Conservation (phyloP, 495 filamentous ascomycete genomes). For the Penicillium robsamsonii region DNA sequence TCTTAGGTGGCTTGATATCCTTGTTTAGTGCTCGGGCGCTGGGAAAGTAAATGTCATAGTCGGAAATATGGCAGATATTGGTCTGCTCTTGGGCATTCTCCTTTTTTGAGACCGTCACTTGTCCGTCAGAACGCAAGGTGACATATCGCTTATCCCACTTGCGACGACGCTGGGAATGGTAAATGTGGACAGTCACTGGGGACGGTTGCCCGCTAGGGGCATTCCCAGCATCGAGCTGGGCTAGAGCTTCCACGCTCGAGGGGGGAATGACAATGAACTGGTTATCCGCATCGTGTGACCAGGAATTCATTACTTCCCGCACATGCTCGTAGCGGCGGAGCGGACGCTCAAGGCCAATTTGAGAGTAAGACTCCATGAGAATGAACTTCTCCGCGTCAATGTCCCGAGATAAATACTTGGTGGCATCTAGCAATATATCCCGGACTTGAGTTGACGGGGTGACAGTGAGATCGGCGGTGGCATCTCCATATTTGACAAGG, state of each 20-base stretch:
- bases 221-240: conserved; percentile 48
- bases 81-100: conserved; percentile 51
- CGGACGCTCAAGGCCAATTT: conserved; percentile 78
- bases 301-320: conserved; percentile 87
- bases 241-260: conserved; percentile 42
- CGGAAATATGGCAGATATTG: conserved; percentile 82
- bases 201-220: conserved; percentile 59
- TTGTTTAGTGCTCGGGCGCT: conserved; percentile 61
- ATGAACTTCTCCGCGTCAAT: conserved; percentile 62
- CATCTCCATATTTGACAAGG: conserved; percentile 63
- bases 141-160: conserved; percentile 87
- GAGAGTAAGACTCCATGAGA: conserved; percentile 70
- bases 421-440: conserved; percentile 65
- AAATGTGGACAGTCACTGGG: conserved; percentile 64
- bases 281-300: conserved; percentile 77
- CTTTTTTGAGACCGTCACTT: conserved; percentile 74
- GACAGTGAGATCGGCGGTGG: conserved; percentile 62
- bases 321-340: conserved; percentile 85
- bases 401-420: conserved; percentile 50
- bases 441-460: conserved; percentile 68
- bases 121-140: conserved; percentile 69
- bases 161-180: conserved; percentile 75
- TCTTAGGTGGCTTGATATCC: conserved; percentile 69
- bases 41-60: conserved; percentile 88
- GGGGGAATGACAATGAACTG: conserved; percentile 58